These are phyloP conservation scores for Eruca vesicaria DNA, from an alignment of 441 rosid genomes.

Conservation along the genomic window DNA sequence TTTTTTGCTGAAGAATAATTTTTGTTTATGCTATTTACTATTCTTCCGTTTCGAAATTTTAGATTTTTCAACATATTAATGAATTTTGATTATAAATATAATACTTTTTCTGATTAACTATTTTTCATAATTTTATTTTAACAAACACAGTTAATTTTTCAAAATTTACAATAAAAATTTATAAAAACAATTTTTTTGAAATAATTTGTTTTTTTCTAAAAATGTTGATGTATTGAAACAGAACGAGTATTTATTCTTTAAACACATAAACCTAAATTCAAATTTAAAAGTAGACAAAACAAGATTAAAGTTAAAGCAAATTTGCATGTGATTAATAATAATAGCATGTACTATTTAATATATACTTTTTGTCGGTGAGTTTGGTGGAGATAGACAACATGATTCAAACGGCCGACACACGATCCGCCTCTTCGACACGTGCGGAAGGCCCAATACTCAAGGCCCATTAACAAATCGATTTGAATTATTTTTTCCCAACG, in stretches of 20 bases:
- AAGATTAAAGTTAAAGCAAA: background rate
- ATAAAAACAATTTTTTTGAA: no score
- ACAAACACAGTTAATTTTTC: no score
- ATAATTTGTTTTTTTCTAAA: no score
- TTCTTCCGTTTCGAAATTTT: no score
- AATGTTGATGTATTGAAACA: no score
- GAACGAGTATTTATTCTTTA: background rate
- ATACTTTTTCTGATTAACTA: no score
- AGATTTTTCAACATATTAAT: no score
- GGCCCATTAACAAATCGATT: conserved; percentile 15
- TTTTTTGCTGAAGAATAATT: conserved; percentile 8
- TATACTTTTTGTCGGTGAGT: conserved; percentile 4
- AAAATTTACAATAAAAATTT: no score
- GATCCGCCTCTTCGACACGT: background rate
- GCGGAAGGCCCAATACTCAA: background rate
- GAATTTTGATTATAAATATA: no score
- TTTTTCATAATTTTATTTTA: no score
- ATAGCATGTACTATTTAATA: background rate
- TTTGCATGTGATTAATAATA: background rate
- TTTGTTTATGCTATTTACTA: background rate
- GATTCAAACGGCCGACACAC: conserved; percentile 11
- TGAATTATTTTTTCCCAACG: background rate
- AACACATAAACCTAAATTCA: background rate
- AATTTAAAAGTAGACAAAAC: background rate
- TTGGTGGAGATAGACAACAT: background rate